phyloP scores from a whole-genome alignment of 495 filamentous ascomycete genomes.

The Podospora pseudoanserina region DNA sequence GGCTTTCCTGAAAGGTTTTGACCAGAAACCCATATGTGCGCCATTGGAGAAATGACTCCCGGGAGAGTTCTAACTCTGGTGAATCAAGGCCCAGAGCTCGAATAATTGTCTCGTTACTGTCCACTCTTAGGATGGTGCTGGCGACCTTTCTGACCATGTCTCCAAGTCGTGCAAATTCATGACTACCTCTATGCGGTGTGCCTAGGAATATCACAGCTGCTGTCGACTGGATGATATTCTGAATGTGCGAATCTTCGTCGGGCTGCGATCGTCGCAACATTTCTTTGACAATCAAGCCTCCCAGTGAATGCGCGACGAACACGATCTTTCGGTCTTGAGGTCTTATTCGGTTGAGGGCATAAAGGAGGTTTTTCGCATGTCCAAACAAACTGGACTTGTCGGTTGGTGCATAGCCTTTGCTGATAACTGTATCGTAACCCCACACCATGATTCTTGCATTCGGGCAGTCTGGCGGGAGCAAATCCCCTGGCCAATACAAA shows the following conservation, averaged over 20 bases:
- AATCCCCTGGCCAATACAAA: conserved; percentile 4
- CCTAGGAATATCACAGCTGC: conserved; percentile 10
- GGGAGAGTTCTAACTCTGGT: conserved; percentile 5
- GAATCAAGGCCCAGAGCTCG: background rate
- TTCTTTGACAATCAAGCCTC: conserved; percentile 9
- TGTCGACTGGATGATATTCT: conserved; percentile 5
- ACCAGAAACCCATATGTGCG: conserved; percentile 4
- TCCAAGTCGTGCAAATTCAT: conserved; percentile 2
- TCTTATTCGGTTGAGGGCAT: background rate
- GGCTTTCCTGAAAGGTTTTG: conserved; percentile 9
- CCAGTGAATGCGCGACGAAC: conserved; percentile 12
- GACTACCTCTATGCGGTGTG: conserved; percentile 1
- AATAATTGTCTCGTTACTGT: background rate
- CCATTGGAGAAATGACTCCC: conserved; percentile 8
- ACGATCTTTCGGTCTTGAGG: background rate
- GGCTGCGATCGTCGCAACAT: conserved; percentile 3
- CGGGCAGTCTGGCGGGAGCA: background rate
- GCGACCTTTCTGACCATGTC: conserved; percentile 4
- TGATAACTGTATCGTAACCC: conserved; percentile 4
- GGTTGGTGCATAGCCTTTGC: background rate
- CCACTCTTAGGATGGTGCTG: conserved; percentile 3
- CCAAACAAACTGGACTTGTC: conserved; percentile 9
- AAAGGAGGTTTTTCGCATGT: conserved; percentile 4
- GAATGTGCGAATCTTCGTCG: background rate
- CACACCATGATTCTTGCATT: background rate